These are phyloP conservation scores for Lolium perenne DNA, from an alignment of 176 grass and related monocot genomes.

Conservation along the genomic window DNA sequence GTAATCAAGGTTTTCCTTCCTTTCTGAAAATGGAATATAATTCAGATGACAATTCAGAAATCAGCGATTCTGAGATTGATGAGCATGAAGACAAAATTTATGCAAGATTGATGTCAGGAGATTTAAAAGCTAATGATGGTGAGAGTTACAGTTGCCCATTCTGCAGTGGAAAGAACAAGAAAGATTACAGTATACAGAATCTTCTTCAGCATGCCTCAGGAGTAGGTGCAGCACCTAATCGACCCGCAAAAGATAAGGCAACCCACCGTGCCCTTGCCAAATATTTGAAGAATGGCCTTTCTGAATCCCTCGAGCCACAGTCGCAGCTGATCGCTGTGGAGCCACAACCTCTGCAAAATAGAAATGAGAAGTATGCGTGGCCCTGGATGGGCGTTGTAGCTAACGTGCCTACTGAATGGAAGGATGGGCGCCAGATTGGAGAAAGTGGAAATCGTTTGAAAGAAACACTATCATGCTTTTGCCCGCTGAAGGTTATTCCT, in stretches of 20 bases:
- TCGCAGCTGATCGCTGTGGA: conserved; percentile 29
- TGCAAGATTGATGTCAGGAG: conserved; percentile 53
- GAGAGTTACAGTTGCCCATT: conserved; percentile 73
- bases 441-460: conserved; percentile 66
- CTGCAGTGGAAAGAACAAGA: conserved; percentile 74
- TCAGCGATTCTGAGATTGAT: conserved; percentile 81
- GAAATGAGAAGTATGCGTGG: conserved; percentile 72
- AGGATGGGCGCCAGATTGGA: conserved; percentile 56
- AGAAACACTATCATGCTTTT: conserved; percentile 52
- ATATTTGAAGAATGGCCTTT: conserved; percentile 57
- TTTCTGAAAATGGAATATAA: conserved; percentile 56
- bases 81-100: conserved; percentile 66
- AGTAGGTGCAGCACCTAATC: conserved; percentile 66
- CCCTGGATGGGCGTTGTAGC: conserved; percentile 71
- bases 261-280: conserved; percentile 71
- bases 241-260: conserved; percentile 73
- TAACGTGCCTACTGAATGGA: conserved; percentile 67
- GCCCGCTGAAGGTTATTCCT: conserved; percentile 58
- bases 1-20: conserved; percentile 1
- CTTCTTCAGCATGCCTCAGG: conserved; percentile 82
- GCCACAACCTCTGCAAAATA: conserved; percentile 43
- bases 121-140: conserved; percentile 49
- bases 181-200: conserved; percentile 59
- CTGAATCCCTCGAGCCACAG: conserved; percentile 19
- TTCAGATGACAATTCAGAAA: conserved; percentile 63